Percentiles rank a stretch among this genome's conserved stretches.
Evolutionary conservation across 805 yeast genomes (phyloP).

Genomic region (Yarrowia osloensis): DNA sequence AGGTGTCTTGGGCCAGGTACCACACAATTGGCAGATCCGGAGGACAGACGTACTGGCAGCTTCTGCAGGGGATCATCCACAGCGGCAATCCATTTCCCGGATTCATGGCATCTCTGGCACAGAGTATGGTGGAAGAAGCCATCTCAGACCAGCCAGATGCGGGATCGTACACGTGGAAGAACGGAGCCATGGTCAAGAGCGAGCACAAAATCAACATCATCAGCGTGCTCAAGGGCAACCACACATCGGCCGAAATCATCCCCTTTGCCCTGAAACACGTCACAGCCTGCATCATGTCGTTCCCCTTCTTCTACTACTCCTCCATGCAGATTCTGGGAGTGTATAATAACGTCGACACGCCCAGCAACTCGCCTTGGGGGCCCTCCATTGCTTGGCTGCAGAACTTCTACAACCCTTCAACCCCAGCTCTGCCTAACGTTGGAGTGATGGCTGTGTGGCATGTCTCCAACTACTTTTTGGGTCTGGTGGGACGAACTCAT

Average conservation of each 20-base stretch:
- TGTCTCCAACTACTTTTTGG: constrained; percentile 12
- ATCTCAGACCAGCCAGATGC: constrained; percentile 16
- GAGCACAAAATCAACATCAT: not conserved
- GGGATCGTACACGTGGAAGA: not conserved
- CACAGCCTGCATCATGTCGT: constrained; percentile 2
- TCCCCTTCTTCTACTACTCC: constrained; percentile 29
- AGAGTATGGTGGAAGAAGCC: constrained; percentile 16
- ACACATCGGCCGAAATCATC: not conserved
- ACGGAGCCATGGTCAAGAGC: not conserved
- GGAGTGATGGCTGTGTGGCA: constrained; percentile 21
- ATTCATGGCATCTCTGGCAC: constrained; percentile 1
- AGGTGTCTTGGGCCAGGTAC: constrained; percentile 24
- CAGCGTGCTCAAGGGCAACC: constrained; percentile 4
- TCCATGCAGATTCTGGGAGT: constrained; percentile 24
- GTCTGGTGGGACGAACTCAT: constrained; percentile 20
- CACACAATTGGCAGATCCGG: not conserved
- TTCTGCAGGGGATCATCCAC: not conserved
- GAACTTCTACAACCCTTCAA: constrained; percentile 13
- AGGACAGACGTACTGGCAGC: constrained; percentile 26
- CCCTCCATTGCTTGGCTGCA: constrained; percentile 11
- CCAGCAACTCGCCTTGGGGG: not conserved
- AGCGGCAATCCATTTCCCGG: constrained; percentile 14
- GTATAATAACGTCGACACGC: constrained; percentile 7
- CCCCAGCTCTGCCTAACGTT: constrained; percentile 11
- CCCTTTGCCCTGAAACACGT: not conserved